phyloP scores from a whole-genome alignment of 75 land plant genomes.

The Chamaecyparis obtusa region DNA sequence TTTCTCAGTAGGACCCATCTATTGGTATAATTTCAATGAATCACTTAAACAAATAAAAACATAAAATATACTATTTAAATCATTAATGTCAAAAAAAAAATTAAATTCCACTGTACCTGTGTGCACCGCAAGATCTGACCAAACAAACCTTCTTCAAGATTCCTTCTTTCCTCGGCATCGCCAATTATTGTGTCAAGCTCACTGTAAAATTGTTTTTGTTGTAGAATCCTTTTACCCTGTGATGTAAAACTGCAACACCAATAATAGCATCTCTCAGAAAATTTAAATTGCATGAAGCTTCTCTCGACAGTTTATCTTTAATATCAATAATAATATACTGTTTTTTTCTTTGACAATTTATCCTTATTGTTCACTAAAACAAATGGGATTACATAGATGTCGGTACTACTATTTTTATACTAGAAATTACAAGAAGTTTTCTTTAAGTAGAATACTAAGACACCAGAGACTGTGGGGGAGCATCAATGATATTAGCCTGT shows the following conservation, averaged over 20 bases:
- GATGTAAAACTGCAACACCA: constrained; percentile 8
- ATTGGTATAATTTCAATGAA: too few relatives aligned
- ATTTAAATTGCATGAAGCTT: neutral
- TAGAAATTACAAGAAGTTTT: neutral
- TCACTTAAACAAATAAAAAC: too few relatives aligned
- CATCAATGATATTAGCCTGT: neutral
- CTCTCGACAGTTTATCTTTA: neutral
- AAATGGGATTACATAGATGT: too few relatives aligned
- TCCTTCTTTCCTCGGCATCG: constrained; percentile 29
- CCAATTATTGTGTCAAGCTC: constrained; percentile 57
- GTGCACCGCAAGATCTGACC: constrained; percentile 61
- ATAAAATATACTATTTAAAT: too few relatives aligned
- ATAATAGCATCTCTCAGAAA: neutral
- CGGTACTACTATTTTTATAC: too few relatives aligned
- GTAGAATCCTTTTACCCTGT: constrained; percentile 44
- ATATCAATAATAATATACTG: neutral
- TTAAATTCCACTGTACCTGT: constrained; percentile 41
- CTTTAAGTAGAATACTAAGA: neutral
- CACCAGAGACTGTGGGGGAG: neutral
- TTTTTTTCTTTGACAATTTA: neutral
- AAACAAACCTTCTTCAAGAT: constrained; percentile 62
- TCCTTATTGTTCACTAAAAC: neutral
- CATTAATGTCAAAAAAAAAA: too few relatives aligned
- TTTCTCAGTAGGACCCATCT: too few relatives aligned
- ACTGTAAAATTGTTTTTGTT: constrained; percentile 47